Evolutionary conservation across 345 rosid species (phyloP), one percentile per base, ranked within the genome.

Genomic region (Populus pruinosa): DNA sequence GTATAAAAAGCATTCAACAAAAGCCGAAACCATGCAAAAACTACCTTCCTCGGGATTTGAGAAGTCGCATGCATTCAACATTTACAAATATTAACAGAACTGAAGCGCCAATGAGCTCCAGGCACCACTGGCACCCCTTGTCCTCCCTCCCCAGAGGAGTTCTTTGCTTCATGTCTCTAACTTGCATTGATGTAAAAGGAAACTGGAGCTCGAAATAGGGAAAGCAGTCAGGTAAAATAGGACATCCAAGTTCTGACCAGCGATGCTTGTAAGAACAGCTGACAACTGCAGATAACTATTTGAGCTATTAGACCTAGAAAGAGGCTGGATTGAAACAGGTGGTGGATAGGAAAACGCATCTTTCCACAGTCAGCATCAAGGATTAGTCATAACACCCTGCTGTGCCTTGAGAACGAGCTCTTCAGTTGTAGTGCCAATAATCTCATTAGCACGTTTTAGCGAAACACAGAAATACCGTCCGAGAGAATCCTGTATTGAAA

Each of bases 361-460:
- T 71, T 77, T 65, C 8, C 78, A 78, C 0, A 33, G 70, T 74
- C 44, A 77, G 29, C 75, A 69, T 89, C 85, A 89, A 83, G 83
- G 14, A 33, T 12, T 69, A 65, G 50, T 74, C 16, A 47, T 47
- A 38, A 76, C 50, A 29, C 88, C 93, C 81, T 88, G 91, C 79
- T 82, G 90, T 69, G 94, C 95, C 90, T 69, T 69, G 25, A 91
- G 96, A 75, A 95, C 93, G 56, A 95, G 83, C 86, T 93, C 98
- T 88, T 95, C 97, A 0, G 97, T 93, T 38, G 97, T 95, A 25
- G 89, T 89, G 50, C 98, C 97, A 35, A 93, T 93, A 68, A 90
- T 90, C 85, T 96, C 98, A 33, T 95, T 93, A 13, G 94, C 93
- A 50, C 92, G 91, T 81, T 91, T 95, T 84, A 93, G 81, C 73